Evolutionary conservation across 805 yeast species (phyloP).

Genomic region (Kodamaea restingae): DNA sequence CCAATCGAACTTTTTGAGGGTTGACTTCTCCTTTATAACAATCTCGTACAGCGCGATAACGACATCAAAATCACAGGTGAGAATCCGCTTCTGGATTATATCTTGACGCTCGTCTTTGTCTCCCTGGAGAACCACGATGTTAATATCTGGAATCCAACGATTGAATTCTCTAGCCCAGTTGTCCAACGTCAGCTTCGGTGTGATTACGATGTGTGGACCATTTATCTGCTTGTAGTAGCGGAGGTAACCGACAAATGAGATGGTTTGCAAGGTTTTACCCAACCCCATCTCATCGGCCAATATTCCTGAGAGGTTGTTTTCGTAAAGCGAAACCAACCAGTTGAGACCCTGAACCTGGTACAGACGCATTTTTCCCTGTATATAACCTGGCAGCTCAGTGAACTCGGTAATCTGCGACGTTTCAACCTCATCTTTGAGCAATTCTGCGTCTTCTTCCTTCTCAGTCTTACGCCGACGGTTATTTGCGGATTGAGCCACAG

Average conservation of each 20-base stretch:
- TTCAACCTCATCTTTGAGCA: conserved; percentile 52
- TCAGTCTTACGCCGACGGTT: conserved; percentile 59
- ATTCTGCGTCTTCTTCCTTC: conserved; percentile 73
- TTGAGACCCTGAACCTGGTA: conserved; percentile 79
- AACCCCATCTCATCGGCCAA: conserved; percentile 86
- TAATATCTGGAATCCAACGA: conserved; percentile 78
- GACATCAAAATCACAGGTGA: conserved; percentile 67
- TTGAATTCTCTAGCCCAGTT: conserved; percentile 78
- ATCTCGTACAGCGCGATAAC: conserved; percentile 71
- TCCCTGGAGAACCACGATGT: conserved; percentile 67
- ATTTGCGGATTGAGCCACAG: conserved; percentile 4
- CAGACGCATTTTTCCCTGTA: conserved; percentile 60
- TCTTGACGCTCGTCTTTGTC: conserved; percentile 63
- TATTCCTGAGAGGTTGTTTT: conserved; percentile 68
- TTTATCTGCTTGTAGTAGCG: conserved; percentile 48
- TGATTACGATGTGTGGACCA: conserved; percentile 65
- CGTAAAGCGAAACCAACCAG: conserved; percentile 69
- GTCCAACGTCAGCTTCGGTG: conserved; percentile 77
- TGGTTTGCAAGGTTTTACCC: conserved; percentile 79
- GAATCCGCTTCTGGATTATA: conserved; percentile 46
- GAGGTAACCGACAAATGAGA: conserved; percentile 68
- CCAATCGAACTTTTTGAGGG: conserved; percentile 67
- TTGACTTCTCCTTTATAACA: conserved; percentile 68
- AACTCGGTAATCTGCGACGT: conserved; percentile 40
- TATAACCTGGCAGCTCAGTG: conserved; percentile 47